A percentile compares a stretch with the other conserved stretches of the same genome.
phyloP scores from a whole-genome alignment of 176 grass and related monocot genomes.

The Alopecurus myosuroides region DNA sequence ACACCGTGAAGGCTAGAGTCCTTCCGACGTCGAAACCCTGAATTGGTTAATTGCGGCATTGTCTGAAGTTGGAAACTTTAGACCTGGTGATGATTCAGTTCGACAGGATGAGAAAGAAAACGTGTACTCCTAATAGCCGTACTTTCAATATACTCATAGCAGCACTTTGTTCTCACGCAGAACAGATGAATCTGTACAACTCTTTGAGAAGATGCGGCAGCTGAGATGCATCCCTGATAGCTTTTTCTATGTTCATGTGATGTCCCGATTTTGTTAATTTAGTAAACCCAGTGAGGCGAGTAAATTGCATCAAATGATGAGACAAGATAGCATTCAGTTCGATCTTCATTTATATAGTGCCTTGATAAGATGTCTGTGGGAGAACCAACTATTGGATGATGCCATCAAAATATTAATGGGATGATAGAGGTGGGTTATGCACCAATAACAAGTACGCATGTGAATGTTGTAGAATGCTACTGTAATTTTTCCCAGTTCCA shows the following conservation, averaged over 20 bases:
- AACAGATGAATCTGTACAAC: constrained; percentile 27
- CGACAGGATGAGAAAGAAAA: constrained; percentile 46
- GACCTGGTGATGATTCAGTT: constrained; percentile 48
- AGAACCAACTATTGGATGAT: constrained; percentile 36
- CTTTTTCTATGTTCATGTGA: constrained; percentile 42
- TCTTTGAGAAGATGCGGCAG: constrained; percentile 43
- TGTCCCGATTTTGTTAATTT: constrained; percentile 34
- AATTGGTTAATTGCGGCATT: constrained; percentile 46
- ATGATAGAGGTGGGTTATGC: constrained; percentile 31
- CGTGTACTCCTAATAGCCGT: constrained; percentile 34
- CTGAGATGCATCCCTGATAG: constrained; percentile 26
- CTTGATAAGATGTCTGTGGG: constrained; percentile 42
- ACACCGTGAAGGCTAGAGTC: too few species aligned
- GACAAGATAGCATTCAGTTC: constrained; percentile 20
- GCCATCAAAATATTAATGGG: constrained; percentile 31
- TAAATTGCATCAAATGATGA: constrained; percentile 43
- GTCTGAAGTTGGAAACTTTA: constrained; percentile 31
- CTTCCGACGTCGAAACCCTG: constrained; percentile 44
- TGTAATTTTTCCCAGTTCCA: constrained; percentile 34
- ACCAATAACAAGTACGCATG: constrained; percentile 24
- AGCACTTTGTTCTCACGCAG: constrained; percentile 26
- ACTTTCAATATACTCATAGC: constrained; percentile 53
- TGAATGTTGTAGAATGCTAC: constrained; percentile 35
- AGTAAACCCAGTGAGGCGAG: constrained; percentile 33
- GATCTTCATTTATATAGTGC: constrained; percentile 23